These are phyloP conservation scores for Pestalotiopsis fici DNA, from an alignment of 2,329 filamentous ascomycete genomes.

Conservation along the genomic window DNA sequence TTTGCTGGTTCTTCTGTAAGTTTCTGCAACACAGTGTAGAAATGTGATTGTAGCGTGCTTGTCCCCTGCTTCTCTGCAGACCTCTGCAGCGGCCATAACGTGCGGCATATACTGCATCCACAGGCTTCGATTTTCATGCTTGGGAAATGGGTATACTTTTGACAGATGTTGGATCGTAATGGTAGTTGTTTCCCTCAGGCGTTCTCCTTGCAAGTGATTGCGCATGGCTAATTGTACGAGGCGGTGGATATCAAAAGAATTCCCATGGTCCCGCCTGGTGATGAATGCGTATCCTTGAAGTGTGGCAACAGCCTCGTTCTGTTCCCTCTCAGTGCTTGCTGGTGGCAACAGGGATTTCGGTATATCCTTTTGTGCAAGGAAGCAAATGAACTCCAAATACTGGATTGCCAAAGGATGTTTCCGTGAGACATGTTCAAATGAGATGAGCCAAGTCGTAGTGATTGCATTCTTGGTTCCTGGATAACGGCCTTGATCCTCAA, in stretches of 20 bases:
- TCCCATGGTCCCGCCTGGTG: background rate
- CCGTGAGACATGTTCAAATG: background rate
- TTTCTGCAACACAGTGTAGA: no score
- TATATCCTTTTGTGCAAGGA: background rate
- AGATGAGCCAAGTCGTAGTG: background rate
- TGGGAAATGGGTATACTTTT: background rate
- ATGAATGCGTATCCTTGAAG: background rate
- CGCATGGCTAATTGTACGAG: background rate
- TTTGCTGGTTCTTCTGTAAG: no score
- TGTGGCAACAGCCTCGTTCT: background rate
- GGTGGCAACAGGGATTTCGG: background rate
- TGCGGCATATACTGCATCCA: background rate
- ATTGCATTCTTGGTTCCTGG: background rate
- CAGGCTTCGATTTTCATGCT: background rate
- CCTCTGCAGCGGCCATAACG: no score
- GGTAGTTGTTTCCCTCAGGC: background rate
- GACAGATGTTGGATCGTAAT: background rate
- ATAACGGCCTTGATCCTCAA: background rate
- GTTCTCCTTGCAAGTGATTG: background rate
- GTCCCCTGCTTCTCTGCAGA: no score
- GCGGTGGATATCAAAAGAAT: background rate
- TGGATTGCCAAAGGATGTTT: background rate
- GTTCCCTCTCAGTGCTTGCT: background rate
- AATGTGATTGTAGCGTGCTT: no score
- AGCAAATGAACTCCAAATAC: conserved; percentile 1